Evolutionary conservation across 805 yeast species (phyloP), one percentile per base, ranked within the genome.

Genomic region (Wickerhamiella australiensis): DNA sequence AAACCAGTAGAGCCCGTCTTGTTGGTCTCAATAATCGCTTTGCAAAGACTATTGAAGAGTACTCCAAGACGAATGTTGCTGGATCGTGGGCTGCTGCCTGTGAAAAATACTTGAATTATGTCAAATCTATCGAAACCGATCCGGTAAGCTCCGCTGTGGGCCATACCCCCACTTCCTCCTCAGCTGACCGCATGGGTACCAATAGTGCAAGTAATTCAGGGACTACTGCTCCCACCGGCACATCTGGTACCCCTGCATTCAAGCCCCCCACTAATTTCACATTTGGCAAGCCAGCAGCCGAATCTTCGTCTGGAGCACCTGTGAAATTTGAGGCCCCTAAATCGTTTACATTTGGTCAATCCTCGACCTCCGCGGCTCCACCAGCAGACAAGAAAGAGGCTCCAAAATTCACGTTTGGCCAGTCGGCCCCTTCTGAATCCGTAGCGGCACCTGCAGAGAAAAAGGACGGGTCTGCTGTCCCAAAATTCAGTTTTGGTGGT

Each of bases 71-170:
- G 8, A 20, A 47, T 41, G 50, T 53, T 4, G 50, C 50, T 25
- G 58, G 52, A 22, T 53, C 52, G 42, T 57, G 57, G 58, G 27
- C 53, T 7, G 47, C 43, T 12, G 50, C 53, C 41, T 57, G 60
- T 49, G 49, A 51, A 38, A 51, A 53, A 49, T 58, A 58, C 44
- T 12, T 58, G 27, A 15, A n/a, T 4, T 58, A 58, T 43, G 47
- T 49, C 36, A 44, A 50, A 47, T 17, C n/a, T 29, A 18, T 53
- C 11, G 31, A 31, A 5, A 20, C 17, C 17, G 21, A 20, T n/a
- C 11, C 42, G 9, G 46, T 38, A 15, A 8, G 46, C 27, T 4
- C 25, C 12, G 20, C 38, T 3, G 21, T 21, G 57, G n/a, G 46
- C 46, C 27, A 6, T 25, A 11, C 17, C 44, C 5, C 18, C 44